These are phyloP conservation scores for Dovyalis caffra DNA, from an alignment of 345 rosid genomes.

Conservation along the genomic window DNA sequence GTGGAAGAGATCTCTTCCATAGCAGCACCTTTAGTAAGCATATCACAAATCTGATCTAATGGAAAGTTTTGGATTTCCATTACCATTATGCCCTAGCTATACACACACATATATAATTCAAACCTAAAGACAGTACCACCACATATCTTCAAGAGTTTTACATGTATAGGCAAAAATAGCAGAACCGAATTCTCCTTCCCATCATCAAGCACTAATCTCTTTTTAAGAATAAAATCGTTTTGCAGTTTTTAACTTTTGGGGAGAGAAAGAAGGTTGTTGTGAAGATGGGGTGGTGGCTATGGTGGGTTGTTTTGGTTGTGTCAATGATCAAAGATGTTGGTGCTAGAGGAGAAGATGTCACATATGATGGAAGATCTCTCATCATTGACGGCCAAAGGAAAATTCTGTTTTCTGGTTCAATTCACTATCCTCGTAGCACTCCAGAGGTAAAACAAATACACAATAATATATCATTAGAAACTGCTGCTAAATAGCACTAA, in stretches of 20 bases:
- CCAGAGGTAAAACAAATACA: slow-evolving; percentile 14
- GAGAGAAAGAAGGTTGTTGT: neutral
- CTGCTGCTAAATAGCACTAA: too few relatives aligned
- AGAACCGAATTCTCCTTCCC: too few relatives aligned
- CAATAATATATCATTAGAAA: neutral
- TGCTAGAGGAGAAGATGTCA: slow-evolving; percentile 4
- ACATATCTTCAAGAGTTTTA: too few relatives aligned
- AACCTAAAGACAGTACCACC: too few relatives aligned
- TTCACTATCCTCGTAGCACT: slow-evolving; percentile 32
- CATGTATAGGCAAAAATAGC: too few relatives aligned
- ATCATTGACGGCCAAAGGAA: slow-evolving; percentile 22
- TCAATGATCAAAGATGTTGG: neutral
- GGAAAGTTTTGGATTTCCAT: too few relatives aligned
- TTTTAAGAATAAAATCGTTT: too few relatives aligned
- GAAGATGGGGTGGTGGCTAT: neutral
- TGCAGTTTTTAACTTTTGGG: too few relatives aligned
- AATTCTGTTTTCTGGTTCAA: slow-evolving; percentile 30
- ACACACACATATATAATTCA: too few relatives aligned
- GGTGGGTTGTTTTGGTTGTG: neutral
- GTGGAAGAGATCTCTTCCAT: neutral
- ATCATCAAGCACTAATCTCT: neutral
- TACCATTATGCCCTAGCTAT: too few relatives aligned
- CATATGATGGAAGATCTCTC: slow-evolving; percentile 27
- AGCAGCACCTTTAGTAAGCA: neutral
- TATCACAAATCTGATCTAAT: neutral